A percentile compares a stretch with the other conserved stretches of the same genome.
Evolutionary conservation across 1,284 basidiomycete species (phyloP).

Genomic region (Psilocybe mexicana): DNA sequence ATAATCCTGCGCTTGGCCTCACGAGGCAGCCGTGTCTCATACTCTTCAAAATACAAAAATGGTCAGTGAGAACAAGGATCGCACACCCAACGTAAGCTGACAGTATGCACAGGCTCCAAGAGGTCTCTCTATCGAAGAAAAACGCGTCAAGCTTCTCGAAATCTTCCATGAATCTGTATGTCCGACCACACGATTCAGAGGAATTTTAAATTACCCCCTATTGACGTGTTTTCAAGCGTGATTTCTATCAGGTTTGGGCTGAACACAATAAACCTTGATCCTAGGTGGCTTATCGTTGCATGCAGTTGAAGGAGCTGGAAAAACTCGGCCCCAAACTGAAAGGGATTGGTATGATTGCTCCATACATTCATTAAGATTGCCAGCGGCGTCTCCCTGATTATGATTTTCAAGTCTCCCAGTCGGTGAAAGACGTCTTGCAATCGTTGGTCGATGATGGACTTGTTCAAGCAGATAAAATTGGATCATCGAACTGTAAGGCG

Average conservation of each 20-base stretch:
- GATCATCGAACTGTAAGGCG: conserved; percentile 82
- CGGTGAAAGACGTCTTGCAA: conserved; percentile 86
- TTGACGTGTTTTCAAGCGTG: conserved; percentile 53
- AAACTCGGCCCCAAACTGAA: conserved; percentile 84
- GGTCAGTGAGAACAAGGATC: not conserved
- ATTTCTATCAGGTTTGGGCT: conserved; percentile 72
- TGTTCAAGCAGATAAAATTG: conserved; percentile 86
- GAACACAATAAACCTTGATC: not conserved
- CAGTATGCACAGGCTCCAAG: conserved; percentile 59
- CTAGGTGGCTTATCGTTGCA: not conserved
- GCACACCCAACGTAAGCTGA: not conserved
- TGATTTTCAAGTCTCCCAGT: conserved; percentile 66
- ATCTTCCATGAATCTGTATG: conserved; percentile 87
- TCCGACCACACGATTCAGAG: not conserved
- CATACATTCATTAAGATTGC: not conserved
- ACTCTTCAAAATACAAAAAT: not conserved
- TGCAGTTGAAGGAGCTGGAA: conserved; percentile 83
- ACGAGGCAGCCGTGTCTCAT: no score
- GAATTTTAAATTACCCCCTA: not conserved
- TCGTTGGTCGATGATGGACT: conserved; percentile 82
- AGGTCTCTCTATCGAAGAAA: conserved; percentile 80
- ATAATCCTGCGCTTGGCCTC: no score
- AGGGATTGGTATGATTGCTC: conserved; percentile 67
- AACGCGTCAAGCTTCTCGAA: conserved; percentile 78
- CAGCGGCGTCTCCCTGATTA: not conserved